A percentile compares a stretch with the other conserved stretches of the same genome.
Conservation (phyloP, 169 alveolate species). For the Plasmodium blacklocki region DNA sequence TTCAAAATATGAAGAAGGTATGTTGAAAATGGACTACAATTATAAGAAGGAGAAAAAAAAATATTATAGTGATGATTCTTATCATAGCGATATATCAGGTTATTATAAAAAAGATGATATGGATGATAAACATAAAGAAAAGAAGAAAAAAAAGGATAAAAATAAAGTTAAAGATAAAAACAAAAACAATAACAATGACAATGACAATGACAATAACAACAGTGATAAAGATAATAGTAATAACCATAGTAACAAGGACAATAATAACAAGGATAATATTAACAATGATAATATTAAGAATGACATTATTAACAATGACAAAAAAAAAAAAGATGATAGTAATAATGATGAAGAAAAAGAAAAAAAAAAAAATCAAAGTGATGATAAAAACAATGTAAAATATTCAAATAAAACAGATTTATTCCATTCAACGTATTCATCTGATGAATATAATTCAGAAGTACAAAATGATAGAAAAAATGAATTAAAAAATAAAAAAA, state of each 20-base stretch:
- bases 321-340: not conserved
- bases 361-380: conserved; percentile 11
- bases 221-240: not conserved
- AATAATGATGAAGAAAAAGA: conserved; percentile 13
- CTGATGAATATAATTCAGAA: conserved; percentile 25
- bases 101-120: not conserved
- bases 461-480: not conserved
- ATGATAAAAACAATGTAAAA: not conserved
- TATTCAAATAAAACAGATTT: conserved; percentile 20
- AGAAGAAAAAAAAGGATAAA: conserved; percentile 19
- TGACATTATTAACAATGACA: not conserved
- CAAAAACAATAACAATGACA: not conserved
- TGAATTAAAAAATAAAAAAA: conserved; percentile 15
- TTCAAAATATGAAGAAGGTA: no score
- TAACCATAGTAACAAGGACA: not conserved
- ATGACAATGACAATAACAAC: not conserved
- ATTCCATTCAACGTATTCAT: conserved; percentile 28
- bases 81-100: not conserved
- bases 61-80: conserved; percentile 44
- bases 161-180: conserved; percentile 4
- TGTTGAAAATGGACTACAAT: not conserved
- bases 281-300: conserved; percentile 11
- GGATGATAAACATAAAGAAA: conserved; percentile 30
- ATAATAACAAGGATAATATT: conserved; percentile 21
- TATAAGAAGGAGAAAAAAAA: conserved; percentile 18